Evolutionary conservation across 768 basidiomycete species (phyloP).

Genomic region (Pleurotus tuoliensis): DNA sequence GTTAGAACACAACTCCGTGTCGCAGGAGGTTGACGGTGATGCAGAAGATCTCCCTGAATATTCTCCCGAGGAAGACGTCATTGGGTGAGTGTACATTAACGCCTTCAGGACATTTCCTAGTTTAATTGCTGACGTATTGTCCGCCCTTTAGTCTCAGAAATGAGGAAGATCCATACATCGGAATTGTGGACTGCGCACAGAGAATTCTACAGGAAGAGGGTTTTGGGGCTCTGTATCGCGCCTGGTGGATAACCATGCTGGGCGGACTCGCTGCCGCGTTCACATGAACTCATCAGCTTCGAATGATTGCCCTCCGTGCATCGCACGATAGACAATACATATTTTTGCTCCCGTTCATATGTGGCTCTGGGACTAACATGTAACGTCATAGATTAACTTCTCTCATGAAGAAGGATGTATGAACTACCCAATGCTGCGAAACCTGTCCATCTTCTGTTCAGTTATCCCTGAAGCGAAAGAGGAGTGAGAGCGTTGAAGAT

Average conservation of each 20-base stretch:
- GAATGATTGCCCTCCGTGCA: background rate
- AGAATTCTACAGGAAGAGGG: slow-evolving; percentile 81
- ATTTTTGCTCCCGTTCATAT: background rate
- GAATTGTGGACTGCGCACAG: slow-evolving; percentile 72
- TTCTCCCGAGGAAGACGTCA: slow-evolving; percentile 74
- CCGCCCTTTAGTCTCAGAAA: slow-evolving; percentile 51
- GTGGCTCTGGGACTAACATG: slow-evolving; percentile 5
- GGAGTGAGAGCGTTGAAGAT: background rate
- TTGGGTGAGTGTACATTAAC: slow-evolving; percentile 50
- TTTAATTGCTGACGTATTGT: slow-evolving; percentile 7
- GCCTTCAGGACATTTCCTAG: background rate
- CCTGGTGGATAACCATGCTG: slow-evolving; percentile 81
- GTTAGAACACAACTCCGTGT: slow-evolving; percentile 67
- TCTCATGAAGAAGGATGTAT: background rate
- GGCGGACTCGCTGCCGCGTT: slow-evolving; percentile 58
- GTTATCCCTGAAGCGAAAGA: background rate
- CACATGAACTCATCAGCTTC: slow-evolving; percentile 24
- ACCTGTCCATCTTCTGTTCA: background rate
- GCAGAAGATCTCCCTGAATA: slow-evolving; percentile 58
- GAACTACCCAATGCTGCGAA: background rate
- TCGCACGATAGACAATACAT: background rate
- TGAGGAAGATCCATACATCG: slow-evolving; percentile 76
- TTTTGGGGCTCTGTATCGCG: slow-evolving; percentile 66
- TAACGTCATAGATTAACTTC: slow-evolving; percentile 1
- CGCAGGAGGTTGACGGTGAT: slow-evolving; percentile 70